Conservation (phyloP, 768 basidiomycete genomes). For the Amanita rimosa region DNA sequence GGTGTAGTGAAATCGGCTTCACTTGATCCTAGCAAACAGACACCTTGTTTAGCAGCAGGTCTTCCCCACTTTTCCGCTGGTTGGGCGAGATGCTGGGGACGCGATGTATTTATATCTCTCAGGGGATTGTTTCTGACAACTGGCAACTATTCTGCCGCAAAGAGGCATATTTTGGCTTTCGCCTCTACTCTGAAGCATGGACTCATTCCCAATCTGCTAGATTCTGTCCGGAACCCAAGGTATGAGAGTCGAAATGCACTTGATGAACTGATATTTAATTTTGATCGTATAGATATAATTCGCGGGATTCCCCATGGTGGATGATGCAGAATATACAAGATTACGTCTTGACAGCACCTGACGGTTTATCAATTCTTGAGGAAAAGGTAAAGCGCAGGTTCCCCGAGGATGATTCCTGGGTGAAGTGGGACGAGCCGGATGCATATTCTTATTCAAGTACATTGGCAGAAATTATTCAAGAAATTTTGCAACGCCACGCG, state of each 20-base stretch:
- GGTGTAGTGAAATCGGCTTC: conserved; percentile 88
- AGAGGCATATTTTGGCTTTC: conserved; percentile 86
- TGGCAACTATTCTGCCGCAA: conserved; percentile 78
- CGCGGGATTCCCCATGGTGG: conserved; percentile 98
- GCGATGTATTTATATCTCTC: conserved; percentile 88
- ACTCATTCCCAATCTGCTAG: conserved; percentile 90
- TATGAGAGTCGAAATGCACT: conserved; percentile 19
- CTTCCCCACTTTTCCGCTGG: conserved; percentile 87
- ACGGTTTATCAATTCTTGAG: conserved; percentile 69
- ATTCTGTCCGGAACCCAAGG: conserved; percentile 80
- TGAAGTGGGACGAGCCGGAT: conserved; percentile 75
- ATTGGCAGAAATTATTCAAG: conserved; percentile 92
- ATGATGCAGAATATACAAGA: conserved; percentile 98
- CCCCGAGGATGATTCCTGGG: conserved; percentile 90
- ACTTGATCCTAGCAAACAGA: conserved; percentile 56
- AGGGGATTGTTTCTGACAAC: conserved; percentile 91
- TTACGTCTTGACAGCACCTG: conserved; percentile 74
- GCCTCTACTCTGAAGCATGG: conserved; percentile 92
- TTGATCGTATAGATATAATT: conserved; percentile 60
- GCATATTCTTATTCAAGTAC: conserved; percentile 79
- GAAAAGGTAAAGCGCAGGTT: conserved; percentile 89
- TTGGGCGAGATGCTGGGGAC: conserved; percentile 97
- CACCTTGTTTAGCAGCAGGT: conserved; percentile 87
- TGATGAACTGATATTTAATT: background rate
- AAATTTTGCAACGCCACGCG: conserved; percentile 90